These are phyloP conservation scores for Euphorbia peplus DNA, from an alignment of 345 rosid genomes.

Conservation along the genomic window DNA sequence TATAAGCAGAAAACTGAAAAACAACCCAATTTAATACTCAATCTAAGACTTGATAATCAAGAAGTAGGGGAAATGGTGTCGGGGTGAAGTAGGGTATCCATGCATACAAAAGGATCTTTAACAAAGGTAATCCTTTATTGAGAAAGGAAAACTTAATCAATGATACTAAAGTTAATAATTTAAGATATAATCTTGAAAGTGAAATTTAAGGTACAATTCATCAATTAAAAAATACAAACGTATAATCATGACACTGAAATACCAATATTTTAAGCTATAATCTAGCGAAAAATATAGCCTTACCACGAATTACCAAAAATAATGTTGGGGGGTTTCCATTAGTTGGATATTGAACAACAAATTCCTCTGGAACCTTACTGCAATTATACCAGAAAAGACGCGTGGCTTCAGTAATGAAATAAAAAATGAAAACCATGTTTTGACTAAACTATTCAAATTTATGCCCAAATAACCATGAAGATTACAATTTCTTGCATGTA, in stretches of 20 bases:
- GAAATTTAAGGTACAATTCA: background rate
- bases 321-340: conserved; percentile 94
- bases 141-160: background rate
- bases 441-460: conserved; percentile 6
- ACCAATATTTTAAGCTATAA: background rate
- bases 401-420: background rate
- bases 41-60: background rate
- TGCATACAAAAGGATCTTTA: background rate
- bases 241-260: background rate
- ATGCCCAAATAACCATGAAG: background rate
- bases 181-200: background rate
- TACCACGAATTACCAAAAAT: conserved; percentile 79
- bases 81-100: background rate
- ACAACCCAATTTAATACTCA: background rate
- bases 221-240: background rate
- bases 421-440: background rate
- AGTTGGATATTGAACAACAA: conserved; percentile 71
- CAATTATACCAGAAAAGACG: conserved; percentile 30
- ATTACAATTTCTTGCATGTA: conserved; percentile 14
- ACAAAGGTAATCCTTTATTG: background rate
- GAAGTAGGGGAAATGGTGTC: background rate
- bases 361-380: conserved; percentile 83
- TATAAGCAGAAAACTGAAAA: background rate
- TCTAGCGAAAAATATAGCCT: conserved; percentile 9
- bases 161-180: too few species aligned